phyloP scores from a whole-genome alignment of 176 grass and related monocot species.

The Metroxylon sagu region DNA sequence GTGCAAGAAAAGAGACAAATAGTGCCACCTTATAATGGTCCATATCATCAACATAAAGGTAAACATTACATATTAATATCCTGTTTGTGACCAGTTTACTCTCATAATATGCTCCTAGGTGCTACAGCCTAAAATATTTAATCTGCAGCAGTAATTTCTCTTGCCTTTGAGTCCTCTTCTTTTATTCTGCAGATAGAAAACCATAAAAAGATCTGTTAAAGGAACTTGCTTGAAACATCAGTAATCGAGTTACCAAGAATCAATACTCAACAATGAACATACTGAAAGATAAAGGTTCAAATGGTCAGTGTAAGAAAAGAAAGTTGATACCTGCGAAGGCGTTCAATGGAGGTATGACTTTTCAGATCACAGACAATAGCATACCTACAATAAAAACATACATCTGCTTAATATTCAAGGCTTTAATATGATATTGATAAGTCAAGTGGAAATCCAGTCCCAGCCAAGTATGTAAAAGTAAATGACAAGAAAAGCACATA shows the following conservation, averaged over 20 bases:
- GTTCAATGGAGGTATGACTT: constrained; percentile 67
- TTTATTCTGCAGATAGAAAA: constrained; percentile 60
- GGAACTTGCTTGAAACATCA: not conserved
- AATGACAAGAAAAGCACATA: too few relatives aligned
- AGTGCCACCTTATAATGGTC: not conserved
- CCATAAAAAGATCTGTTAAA: not conserved
- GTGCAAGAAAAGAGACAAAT: not conserved
- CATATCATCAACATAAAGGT: too few relatives aligned
- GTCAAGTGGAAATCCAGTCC: too few relatives aligned
- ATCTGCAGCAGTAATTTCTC: constrained; percentile 3
- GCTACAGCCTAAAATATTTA: constrained; percentile 11
- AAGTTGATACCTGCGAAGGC: constrained; percentile 51
- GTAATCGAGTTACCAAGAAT: too few relatives aligned
- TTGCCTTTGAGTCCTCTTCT: constrained; percentile 70
- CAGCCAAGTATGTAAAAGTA: too few relatives aligned
- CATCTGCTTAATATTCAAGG: constrained; percentile 11
- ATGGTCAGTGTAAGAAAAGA: not conserved
- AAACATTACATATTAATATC: too few relatives aligned
- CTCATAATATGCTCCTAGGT: too few relatives aligned
- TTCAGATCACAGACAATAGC: constrained; percentile 80
- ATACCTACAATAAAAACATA: constrained; percentile 45
- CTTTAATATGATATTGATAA: too few relatives aligned
- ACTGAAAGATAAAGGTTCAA: too few relatives aligned
- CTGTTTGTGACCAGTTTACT: too few relatives aligned
- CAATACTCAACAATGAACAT: too few relatives aligned